phyloP scores from a whole-genome alignment of 306 rosid genomes.

The Gleditsia sinensis region DNA sequence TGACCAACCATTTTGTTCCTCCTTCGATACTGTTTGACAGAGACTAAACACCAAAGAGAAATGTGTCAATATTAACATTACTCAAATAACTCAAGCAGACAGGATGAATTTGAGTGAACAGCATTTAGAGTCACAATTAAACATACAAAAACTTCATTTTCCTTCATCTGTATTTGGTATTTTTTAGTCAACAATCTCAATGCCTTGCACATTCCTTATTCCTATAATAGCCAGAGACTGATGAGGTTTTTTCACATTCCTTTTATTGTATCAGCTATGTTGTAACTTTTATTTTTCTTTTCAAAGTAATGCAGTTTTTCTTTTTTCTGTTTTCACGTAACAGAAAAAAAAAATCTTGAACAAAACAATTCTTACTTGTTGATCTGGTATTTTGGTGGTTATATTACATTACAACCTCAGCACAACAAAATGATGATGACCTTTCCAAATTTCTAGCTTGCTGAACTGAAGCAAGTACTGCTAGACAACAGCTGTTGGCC shows the following conservation, averaged over 20 bases:
- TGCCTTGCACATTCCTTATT: background rate
- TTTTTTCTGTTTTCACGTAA: background rate
- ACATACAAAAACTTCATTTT: background rate
- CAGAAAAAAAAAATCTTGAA: background rate
- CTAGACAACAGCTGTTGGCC: background rate
- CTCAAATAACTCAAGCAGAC: background rate
- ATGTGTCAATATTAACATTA: slow-evolving; percentile 35
- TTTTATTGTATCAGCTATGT: background rate
- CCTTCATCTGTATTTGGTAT: background rate
- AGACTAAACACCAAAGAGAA: slow-evolving; percentile 50
- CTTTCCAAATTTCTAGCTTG: background rate
- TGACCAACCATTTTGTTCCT: slow-evolving; percentile 85
- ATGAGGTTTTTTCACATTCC: background rate
- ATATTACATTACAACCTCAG: background rate
- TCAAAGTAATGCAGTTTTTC: too few relatives aligned
- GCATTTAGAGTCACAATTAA: background rate
- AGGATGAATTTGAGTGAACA: background rate
- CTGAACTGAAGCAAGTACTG: background rate
- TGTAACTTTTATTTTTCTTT: background rate
- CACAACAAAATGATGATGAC: background rate
- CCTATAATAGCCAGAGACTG: background rate
- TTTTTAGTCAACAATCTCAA: background rate
- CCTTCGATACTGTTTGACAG: slow-evolving; percentile 68
- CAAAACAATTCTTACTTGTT: background rate
- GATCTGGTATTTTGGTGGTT: background rate